Percentiles rank a stretch among this genome's conserved stretches.
These are phyloP conservation scores for Kazachstania martiniae DNA, from an alignment of 805 yeast species.

Conservation along the genomic window DNA sequence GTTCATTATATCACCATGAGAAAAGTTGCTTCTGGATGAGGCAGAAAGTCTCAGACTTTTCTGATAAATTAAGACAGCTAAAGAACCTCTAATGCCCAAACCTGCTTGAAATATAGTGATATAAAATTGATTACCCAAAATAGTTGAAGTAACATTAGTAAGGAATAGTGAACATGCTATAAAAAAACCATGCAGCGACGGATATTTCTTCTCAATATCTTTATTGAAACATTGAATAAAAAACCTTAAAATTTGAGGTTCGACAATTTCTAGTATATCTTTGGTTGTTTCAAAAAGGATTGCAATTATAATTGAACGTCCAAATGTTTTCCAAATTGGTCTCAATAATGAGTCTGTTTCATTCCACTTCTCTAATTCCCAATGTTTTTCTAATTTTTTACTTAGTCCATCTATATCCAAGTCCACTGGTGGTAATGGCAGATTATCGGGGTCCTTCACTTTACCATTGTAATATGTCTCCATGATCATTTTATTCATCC, in stretches of 20 bases:
- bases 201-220: conserved; percentile 26
- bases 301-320: conserved; percentile 28
- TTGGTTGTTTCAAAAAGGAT: conserved; percentile 30
- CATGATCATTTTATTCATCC: conserved; percentile 37
- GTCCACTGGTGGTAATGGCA: conserved; percentile 33
- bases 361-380: conserved; percentile 29
- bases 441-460: conserved; percentile 30
- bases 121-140: conserved; percentile 58
- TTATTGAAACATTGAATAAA: conserved; percentile 38
- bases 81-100: conserved; percentile 51
- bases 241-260: conserved; percentile 46
- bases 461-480: conserved; percentile 32
- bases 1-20: conserved; percentile 75
- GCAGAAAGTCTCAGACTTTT: conserved; percentile 63
- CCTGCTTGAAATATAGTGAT: conserved; percentile 49
- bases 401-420: conserved; percentile 28
- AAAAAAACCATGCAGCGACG: conserved; percentile 48
- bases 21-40: conserved; percentile 44
- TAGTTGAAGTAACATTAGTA: conserved; percentile 49
- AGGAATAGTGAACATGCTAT: conserved; percentile 56
- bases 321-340: conserved; percentile 32
- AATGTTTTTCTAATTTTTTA: conserved; percentile 22
- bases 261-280: conserved; percentile 33
- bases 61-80: conserved; percentile 57
- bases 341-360: conserved; percentile 23